Base-by-base conservation (phyloP, 1,284 basidiomycete genomes). In the Spongispora temasekensis region DNA sequence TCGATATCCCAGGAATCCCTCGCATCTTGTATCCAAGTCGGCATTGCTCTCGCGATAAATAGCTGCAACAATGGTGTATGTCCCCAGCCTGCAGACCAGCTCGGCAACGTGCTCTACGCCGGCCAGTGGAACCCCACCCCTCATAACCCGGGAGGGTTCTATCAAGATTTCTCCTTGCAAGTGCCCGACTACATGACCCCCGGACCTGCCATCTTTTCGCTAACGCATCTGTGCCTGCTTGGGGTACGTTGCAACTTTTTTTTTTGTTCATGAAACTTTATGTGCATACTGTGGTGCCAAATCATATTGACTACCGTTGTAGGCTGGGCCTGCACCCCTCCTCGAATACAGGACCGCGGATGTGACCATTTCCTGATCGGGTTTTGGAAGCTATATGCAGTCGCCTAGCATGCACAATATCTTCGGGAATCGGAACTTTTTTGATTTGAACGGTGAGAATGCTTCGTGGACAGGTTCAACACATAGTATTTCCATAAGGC, bases 181-280 rank as follows among this genome's bases (percentile, higher is more conserved):
- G 46, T 75, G 15, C 13, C 64, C 0, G 1, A 12, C 2, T 64
- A 55, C 25, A 35, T 65, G 55, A 5, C 31, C 1, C 0, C 53
- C 10, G 72, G 72, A 42, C 65, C 60, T 32, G 72, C 65, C 15
- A 61, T 75, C 46, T 75, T 75, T 28, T 72, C 74, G 4, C 57
- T 73, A 58, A 72, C 71, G 1, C 71, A 73, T 54, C 59, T 73
- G 13, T 72, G 72, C 55, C 61, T 75, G 57, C 59, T 73, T 42
- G 74, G 74, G 57, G 71, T 75, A 65, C n/a, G n/a, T n/a, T n/a
- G n/a, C n/a, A n/a, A n/a, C n/a, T 8, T 71, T 59, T 50, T 10
- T 2, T 31, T 57, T 48, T 23, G n/a, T 1, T 4, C 5, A 28
- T 61, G 69, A 23, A 72, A 27, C 44, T 15, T 46, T 46, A 5